Evolutionary conservation across 305 asterid species (phyloP).

Genomic region (Plantago lanceolata): DNA sequence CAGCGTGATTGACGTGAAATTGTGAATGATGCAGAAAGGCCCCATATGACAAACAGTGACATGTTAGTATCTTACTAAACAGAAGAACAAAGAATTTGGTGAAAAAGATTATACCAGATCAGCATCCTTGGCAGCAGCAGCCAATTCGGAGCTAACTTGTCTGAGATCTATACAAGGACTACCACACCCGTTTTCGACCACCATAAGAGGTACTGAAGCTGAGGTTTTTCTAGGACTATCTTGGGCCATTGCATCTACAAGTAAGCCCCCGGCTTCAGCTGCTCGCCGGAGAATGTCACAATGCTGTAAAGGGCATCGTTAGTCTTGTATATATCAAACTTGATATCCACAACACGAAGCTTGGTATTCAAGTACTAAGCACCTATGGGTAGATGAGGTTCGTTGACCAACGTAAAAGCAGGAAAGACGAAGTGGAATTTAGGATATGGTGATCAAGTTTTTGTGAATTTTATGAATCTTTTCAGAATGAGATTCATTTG

Average conservation of each 20-base stretch:
- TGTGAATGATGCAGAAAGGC: no score
- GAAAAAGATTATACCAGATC: conserved; percentile 58
- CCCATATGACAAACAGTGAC: not conserved
- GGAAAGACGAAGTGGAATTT: no score
- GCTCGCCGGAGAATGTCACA: conserved; percentile 91
- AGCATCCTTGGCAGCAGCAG: conserved; percentile 93
- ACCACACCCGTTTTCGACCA: conserved; percentile 94
- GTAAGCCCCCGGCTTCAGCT: conserved; percentile 94
- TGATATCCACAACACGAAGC: no score
- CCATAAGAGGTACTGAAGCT: conserved; percentile 77
- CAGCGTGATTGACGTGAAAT: not conserved
- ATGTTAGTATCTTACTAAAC: not conserved
- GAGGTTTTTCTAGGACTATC: conserved; percentile 57
- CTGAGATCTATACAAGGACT: conserved; percentile 97
- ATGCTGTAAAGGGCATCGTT: conserved; percentile 47
- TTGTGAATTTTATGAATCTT: no score
- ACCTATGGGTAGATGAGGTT: no score
- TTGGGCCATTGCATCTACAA: conserved; percentile 93
- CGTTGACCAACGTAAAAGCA: no score
- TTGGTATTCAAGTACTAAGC: no score
- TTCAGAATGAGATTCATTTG: no score
- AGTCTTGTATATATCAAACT: not conserved
- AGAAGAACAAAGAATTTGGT: no score
- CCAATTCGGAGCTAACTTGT: conserved; percentile 92
- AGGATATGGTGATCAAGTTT: no score